Evolutionary conservation across 1,284 basidiomycete genomes (phyloP), one percentile per base, ranked within the genome.

Genomic region (Golubevia sp.): DNA sequence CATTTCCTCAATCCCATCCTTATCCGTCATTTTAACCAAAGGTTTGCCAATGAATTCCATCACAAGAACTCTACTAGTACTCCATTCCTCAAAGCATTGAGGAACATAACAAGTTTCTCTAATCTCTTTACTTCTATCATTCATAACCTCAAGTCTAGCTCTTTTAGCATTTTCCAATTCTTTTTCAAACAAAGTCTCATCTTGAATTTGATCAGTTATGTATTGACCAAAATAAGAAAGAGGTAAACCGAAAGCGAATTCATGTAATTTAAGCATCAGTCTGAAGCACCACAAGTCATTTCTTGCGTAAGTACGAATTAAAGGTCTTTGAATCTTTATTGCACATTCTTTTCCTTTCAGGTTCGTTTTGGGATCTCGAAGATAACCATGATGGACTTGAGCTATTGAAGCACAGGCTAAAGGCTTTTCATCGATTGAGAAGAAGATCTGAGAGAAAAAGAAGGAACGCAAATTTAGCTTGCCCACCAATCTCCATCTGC

Each of bases 241-340:
- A 0, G 77, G 77, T 26, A 79, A 61, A 53, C 77, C 75, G 57
- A 79, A 79, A 34, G 74, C 69, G 2, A 66, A 51, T 54, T 77
- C 73, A 62, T 79, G 77, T 25, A 77, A 64, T 50, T 63, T 60
- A 24, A 79, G 59, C 8, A 77, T 61, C 53, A 76, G 65, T 21
- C 77, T 59, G 59, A 77, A 75, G 3, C 63, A 70, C 65, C 71
- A 68, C 15, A 79, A 62, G 55, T 79, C 75, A 71, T 68, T 74
- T 44, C 74, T 67, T 15, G 77, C 74, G 23, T 79, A 73, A 55
- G 67, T 64, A 24, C 70, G 71, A 49, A 79, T 79, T 27, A 68
- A 67, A 21, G 77, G 75, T 6, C 75, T 58, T 49, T 79, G 77
- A 52, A 79, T 73, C 62, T 79, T 79, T 61, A 79, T 72, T 1